Conservation (phyloP, 306 rosid genomes). For the Rosa rugosa region DNA sequence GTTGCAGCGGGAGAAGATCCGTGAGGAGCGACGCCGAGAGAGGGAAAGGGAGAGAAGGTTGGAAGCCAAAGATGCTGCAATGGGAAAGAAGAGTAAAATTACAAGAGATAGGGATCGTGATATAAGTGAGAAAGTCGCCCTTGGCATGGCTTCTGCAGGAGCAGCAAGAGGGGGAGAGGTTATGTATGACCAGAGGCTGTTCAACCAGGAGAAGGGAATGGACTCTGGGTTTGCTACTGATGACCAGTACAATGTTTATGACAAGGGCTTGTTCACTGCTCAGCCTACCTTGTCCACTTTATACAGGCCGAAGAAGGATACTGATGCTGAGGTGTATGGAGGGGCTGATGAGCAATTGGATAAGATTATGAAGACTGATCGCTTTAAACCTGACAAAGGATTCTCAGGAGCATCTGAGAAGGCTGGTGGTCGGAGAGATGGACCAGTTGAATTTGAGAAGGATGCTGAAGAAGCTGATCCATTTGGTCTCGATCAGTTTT, state of each 20-base stretch:
- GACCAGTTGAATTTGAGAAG: conserved; percentile 87
- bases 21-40: conserved; percentile 82
- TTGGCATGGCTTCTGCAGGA: conserved; percentile 82
- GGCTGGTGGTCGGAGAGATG: conserved; percentile 64
- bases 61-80: conserved; percentile 87
- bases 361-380: conserved; percentile 87
- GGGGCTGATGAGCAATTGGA: conserved; percentile 92
- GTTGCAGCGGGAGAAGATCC: conserved; percentile 71
- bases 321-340: conserved; percentile 68
- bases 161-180: conserved; percentile 70
- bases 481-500: conserved; percentile 86
- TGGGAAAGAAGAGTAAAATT: conserved; percentile 94
- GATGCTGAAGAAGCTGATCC: conserved; percentile 84
- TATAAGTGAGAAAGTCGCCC: conserved; percentile 93
- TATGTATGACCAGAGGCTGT: conserved; percentile 87
- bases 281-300: conserved; percentile 85
- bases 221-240: conserved; percentile 85
- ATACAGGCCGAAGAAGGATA: conserved; percentile 86
- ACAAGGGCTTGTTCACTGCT: conserved; percentile 74
- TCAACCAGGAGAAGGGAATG: conserved; percentile 93
- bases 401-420: conserved; percentile 74
- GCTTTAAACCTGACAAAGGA: conserved; percentile 80
- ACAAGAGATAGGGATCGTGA: conserved; percentile 95
- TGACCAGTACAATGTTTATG: conserved; percentile 93
- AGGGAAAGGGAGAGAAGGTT: conserved; percentile 94